These are phyloP conservation scores for Pulveroboletus sp. DNA, from an alignment of 768 basidiomycete genomes.

Conservation along the genomic window DNA sequence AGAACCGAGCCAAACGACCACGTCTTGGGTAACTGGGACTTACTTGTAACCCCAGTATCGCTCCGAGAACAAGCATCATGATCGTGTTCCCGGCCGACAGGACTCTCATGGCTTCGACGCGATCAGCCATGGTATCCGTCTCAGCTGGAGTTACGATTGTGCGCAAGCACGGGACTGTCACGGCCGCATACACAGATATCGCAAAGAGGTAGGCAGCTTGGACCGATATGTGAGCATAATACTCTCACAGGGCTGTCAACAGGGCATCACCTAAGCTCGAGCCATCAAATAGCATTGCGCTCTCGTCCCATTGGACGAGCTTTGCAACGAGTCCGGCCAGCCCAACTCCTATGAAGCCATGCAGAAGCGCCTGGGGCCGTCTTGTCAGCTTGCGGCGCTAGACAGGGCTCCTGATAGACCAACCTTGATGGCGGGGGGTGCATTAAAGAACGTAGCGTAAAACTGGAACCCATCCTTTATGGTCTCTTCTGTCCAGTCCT, in stretches of 20 bases:
- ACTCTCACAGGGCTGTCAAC: neutral
- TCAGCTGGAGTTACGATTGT: conserved; percentile 62
- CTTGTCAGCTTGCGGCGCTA: neutral
- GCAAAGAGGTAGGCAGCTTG: conserved; percentile 71
- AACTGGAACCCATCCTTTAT: conserved; percentile 80
- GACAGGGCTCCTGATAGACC: conserved; percentile 11
- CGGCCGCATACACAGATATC: conserved; percentile 76
- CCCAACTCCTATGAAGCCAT: conserved; percentile 78
- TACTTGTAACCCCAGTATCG: conserved; percentile 70
- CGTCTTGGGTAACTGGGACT: conserved; percentile 21
- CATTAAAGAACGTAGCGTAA: conserved; percentile 89
- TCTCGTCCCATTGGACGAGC: conserved; percentile 84
- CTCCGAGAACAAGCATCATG: conserved; percentile 62
- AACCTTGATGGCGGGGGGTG: conserved; percentile 92
- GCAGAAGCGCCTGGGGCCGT: conserved; percentile 65
- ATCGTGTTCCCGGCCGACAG: conserved; percentile 86
- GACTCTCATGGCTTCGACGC: conserved; percentile 73
- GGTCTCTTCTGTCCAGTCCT: conserved; percentile 55
- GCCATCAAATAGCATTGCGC: conserved; percentile 94
- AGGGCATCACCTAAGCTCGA: conserved; percentile 67
- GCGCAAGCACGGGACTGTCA: conserved; percentile 72
- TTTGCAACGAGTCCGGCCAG: conserved; percentile 72
- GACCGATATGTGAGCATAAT: conserved; percentile 12
- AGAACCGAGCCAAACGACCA: neutral
- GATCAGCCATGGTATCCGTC: conserved; percentile 58